A percentile compares a stretch with the other conserved stretches of the same genome.
Conservation (phyloP, 208 protist species). For the Trypanosoma scelopori region DNA sequence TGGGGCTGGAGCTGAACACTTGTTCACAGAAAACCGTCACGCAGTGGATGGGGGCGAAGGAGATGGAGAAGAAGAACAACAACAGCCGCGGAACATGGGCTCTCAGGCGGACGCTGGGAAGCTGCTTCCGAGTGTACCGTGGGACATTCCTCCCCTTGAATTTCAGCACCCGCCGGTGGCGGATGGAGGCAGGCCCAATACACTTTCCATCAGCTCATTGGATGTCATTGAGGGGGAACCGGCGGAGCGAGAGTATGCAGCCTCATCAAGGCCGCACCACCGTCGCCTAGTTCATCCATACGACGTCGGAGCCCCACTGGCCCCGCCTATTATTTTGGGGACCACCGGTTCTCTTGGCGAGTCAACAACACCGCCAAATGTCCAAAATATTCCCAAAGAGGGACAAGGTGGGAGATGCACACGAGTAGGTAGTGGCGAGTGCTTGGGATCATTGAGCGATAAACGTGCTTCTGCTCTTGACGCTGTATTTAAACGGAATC, state of each 20-base stretch:
- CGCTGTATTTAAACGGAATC: too few relatives aligned
- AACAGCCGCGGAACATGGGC: neutral
- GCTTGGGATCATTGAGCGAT: too few relatives aligned
- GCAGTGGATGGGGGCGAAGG: neutral
- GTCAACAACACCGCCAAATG: neutral
- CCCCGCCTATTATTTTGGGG: neutral
- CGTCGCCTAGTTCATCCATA: constrained; percentile 14
- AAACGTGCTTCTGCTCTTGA: too few relatives aligned
- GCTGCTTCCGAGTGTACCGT: constrained; percentile 15
- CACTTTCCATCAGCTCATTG: neutral
- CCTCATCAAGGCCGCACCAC: neutral
- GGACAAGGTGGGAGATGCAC: too few relatives aligned
- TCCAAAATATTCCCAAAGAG: neutral
- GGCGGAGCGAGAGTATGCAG: neutral
- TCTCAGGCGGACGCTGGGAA: neutral
- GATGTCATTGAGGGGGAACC: neutral
- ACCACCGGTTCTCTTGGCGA: neutral
- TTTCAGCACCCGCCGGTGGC: neutral
- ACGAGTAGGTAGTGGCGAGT: too few relatives aligned
- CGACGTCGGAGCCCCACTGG: constrained; percentile 15
- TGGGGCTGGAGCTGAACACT: neutral
- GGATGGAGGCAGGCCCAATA: neutral
- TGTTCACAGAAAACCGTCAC: neutral
- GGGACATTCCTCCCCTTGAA: constrained; percentile 15
- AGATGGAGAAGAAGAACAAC: constrained; percentile 3